Evolutionary conservation across 495 filamentous ascomycete species (phyloP), one percentile per base, ranked within the genome.

Genomic region (Acidiella bohemica): DNA sequence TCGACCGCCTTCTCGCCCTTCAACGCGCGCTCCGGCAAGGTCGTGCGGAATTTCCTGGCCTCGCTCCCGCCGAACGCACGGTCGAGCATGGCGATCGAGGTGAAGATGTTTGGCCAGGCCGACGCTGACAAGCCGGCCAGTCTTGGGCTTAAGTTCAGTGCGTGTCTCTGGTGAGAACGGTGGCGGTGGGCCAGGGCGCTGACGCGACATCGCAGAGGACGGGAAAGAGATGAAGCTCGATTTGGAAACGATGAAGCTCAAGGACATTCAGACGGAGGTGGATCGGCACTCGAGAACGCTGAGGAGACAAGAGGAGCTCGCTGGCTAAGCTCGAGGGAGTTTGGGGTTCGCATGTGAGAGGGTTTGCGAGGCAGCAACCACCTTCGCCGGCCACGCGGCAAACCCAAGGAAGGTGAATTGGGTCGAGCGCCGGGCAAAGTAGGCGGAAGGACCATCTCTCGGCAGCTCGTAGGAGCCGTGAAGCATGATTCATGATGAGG

Each of bases 1-100:
- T 70, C 72, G 42, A 78, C 83, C 49, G 72, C 68, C 54, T 95
- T 94, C 78, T 93, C 93, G 63, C 92, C 92, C 16, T 99, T 96
- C 73, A 73, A 71, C 4, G 67, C 71, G 11, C 64, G 68, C 52
- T 69, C 80, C 9, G 50, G 50, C 25, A 83, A 84, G 52, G 78
- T 85, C 22, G 84, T 84, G 23, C 76, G 92, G 10, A 62, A 87
- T 32, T 85, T 99, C 58, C 80, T 96, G 48, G 76, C 81, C 17
- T 69, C 80, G 31, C 77, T 99, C n/a, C 88, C 90, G 6, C 72
- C 81, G 16, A 74, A 80, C 40, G 79, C 84, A 19, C 73, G 83
- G 30, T 66, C 68, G 32, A 64, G 54, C 14, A 83, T 86, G 70
- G 76, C 73, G 57, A 80, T 97, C 57, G 73, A 78, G 41, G 81